phyloP scores from a whole-genome alignment of 140 eudicot species.

The Ambrosia hybrid region DNA sequence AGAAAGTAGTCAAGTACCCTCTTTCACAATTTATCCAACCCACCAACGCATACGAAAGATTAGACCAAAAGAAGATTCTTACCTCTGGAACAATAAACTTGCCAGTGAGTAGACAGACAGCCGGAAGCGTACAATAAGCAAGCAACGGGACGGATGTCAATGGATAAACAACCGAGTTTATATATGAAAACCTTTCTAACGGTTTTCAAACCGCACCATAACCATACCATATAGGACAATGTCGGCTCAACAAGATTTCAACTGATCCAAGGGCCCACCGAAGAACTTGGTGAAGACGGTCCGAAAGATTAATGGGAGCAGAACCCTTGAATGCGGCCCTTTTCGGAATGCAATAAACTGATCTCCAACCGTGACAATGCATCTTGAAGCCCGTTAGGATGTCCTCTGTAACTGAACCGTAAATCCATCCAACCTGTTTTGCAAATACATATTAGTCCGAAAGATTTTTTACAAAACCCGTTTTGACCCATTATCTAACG shows the following conservation, averaged over 20 bases:
- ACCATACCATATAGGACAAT: constrained; percentile 94
- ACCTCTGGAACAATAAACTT: too few relatives aligned
- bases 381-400: constrained; percentile 90
- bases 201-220: constrained; percentile 93
- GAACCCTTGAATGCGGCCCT: constrained; percentile 78
- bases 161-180: too few relatives aligned
- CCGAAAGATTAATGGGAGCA: constrained; percentile 93
- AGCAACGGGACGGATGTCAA: constrained; percentile 82
- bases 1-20: too few relatives aligned
- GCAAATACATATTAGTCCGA: too few relatives aligned
- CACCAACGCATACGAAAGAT: too few relatives aligned
- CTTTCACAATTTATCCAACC: too few relatives aligned
- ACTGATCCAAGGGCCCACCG: constrained; percentile 98
- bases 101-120: constrained; percentile 87
- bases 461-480: too few relatives aligned
- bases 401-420: too few relatives aligned
- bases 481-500: too few relatives aligned
- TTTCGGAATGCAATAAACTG: constrained; percentile 89
- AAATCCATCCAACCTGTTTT: constrained; percentile 91
- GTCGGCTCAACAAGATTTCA: constrained; percentile 76
- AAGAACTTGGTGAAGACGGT: constrained; percentile 96
- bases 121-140: constrained; percentile 80
- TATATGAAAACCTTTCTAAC: constrained; percentile 85
- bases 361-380: constrained; percentile 97
- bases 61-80: too few relatives aligned